Evolutionary conservation across 805 yeast genomes (phyloP).

Genomic region (Candida bentonensis): DNA sequence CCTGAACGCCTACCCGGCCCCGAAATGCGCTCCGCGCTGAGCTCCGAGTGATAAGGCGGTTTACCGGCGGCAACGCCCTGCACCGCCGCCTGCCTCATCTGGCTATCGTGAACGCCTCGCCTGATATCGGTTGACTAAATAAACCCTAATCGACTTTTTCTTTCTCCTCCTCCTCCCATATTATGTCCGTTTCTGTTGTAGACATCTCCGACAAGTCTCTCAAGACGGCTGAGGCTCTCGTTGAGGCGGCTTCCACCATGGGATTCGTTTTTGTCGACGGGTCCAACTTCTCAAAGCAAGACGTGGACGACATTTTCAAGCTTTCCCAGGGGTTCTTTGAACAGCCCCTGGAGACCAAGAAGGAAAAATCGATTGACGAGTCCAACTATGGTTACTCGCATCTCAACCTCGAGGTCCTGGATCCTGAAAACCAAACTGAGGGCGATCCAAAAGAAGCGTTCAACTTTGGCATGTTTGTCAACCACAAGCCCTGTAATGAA

Average conservation of each 20-base stretch:
- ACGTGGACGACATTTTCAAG: conserved; percentile 37
- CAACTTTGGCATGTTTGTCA: conserved; percentile 46
- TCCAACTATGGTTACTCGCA: conserved; percentile 50
- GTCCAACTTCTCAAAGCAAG: conserved; percentile 42
- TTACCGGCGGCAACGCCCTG: no score
- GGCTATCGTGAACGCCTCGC: no score
- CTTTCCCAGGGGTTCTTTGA: conserved; percentile 30
- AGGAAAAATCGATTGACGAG: conserved; percentile 33
- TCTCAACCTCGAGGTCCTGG: conserved; percentile 38
- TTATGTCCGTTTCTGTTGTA: conserved; percentile 19
- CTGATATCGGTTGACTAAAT: no score
- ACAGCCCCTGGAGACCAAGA: conserved; percentile 38
- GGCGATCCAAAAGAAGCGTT: conserved; percentile 41
- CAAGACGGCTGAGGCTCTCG: conserved; percentile 34
- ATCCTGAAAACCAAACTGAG: conserved; percentile 21
- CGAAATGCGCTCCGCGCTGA: no score
- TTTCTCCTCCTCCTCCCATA: no score
- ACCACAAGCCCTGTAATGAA: conserved; percentile 22
- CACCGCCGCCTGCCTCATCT: no score
- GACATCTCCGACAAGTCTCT: conserved; percentile 36
- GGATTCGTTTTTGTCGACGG: conserved; percentile 60
- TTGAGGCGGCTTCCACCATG: conserved; percentile 46
- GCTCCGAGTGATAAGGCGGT: no score
- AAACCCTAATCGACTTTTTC: no score
- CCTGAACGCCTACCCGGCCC: no score